phyloP scores from a whole-genome alignment of 345 rosid genomes.

The Populus euphratica region DNA sequence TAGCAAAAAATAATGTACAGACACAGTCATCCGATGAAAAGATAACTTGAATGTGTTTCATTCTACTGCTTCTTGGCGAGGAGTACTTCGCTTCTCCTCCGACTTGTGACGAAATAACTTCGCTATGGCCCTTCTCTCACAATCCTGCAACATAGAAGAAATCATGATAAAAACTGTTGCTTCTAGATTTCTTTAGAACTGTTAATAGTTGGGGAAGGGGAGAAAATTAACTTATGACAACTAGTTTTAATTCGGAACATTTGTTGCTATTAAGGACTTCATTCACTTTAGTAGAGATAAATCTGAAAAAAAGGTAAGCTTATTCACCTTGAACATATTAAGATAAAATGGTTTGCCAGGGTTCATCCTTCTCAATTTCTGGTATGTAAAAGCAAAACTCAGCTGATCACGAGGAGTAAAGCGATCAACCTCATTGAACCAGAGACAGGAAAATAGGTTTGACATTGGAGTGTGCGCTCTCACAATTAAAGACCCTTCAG shows the following conservation, averaged over 20 bases:
- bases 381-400: slow-evolving; percentile 82
- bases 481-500: slow-evolving; percentile 91
- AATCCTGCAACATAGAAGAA: slow-evolving; percentile 53
- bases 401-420: slow-evolving; percentile 98
- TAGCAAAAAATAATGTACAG: slow-evolving; percentile 21
- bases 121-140: slow-evolving; percentile 85
- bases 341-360: slow-evolving; percentile 74
- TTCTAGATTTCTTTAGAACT: not conserved
- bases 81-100: slow-evolving; percentile 54
- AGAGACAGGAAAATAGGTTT: slow-evolving; percentile 91
- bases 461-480: slow-evolving; percentile 98
- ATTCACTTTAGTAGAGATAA: not conserved
- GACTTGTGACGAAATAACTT: slow-evolving; percentile 83
- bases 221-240: not conserved
- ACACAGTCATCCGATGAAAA: not conserved
- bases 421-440: slow-evolving; percentile 97
- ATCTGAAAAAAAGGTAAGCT: not conserved
- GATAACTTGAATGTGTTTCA: slow-evolving; percentile 11
- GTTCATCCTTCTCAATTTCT: slow-evolving; percentile 78
- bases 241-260: not conserved
- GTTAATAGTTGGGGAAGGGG: not conserved
- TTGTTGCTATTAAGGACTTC: not conserved
- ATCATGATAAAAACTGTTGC: not conserved
- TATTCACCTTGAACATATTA: slow-evolving; percentile 90
- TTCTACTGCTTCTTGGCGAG: slow-evolving; percentile 30